phyloP scores from a whole-genome alignment of 148 eudicot genomes.

The Silene uniflora region DNA sequence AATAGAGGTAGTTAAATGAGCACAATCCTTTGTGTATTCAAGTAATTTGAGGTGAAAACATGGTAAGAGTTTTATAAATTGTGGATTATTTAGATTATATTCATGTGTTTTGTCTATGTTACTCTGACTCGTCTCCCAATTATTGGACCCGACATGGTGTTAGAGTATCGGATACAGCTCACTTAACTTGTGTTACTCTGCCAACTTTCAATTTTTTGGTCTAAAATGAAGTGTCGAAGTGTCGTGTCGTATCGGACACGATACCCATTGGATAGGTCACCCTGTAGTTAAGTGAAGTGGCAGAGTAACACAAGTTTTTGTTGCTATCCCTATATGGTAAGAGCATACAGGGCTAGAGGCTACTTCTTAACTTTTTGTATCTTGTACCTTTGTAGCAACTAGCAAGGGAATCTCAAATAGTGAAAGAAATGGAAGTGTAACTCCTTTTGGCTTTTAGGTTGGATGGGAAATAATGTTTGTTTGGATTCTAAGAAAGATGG shows the following conservation, averaged over 20 bases:
- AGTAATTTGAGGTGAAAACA: neutral
- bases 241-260: too few species aligned
- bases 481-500: slow-evolving; percentile 3
- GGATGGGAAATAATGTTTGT: neutral
- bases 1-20: neutral
- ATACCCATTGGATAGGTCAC: too few species aligned
- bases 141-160: too few species aligned
- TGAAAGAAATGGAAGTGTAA: neutral
- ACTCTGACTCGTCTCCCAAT: too few species aligned
- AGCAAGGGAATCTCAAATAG: slow-evolving; percentile 4
- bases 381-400: slow-evolving; percentile 7
- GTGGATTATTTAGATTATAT: too few species aligned
- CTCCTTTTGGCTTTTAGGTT: neutral
- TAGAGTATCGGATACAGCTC: too few species aligned
- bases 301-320: neutral
- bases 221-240: too few species aligned
- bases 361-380: slow-evolving; percentile 2
- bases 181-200: too few species aligned
- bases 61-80: too few species aligned
- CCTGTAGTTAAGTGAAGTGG: too few species aligned
- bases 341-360: neutral
- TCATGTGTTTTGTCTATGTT: neutral
- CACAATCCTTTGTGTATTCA: neutral
- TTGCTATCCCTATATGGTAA: neutral
- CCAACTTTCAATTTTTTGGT: too few species aligned